These are phyloP conservation scores for Curvularia sp. DNA, from an alignment of 2,329 filamentous ascomycete species.

Conservation along the genomic window DNA sequence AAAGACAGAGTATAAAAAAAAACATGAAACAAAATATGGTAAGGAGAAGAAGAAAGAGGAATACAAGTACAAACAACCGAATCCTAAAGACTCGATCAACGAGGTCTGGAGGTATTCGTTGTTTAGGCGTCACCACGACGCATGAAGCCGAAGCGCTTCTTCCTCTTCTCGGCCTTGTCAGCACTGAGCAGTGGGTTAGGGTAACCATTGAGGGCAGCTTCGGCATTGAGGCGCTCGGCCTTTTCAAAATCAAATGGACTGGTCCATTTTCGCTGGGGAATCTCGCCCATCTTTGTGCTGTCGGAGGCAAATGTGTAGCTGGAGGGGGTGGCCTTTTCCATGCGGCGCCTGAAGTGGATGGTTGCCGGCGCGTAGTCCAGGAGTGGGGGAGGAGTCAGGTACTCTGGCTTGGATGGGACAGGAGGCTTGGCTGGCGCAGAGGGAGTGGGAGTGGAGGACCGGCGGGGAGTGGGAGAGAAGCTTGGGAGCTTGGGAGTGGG, in stretches of 20 bases:
- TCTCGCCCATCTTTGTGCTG: slow-evolving; percentile 58
- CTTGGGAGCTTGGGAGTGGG: slow-evolving; percentile 25
- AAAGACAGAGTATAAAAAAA: background rate
- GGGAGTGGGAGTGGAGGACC: slow-evolving; percentile 11
- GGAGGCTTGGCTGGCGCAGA: slow-evolving; percentile 14
- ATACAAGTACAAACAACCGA: slow-evolving; percentile 7
- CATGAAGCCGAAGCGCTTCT: slow-evolving; percentile 20
- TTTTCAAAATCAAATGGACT: slow-evolving; percentile 53
- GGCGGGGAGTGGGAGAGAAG: slow-evolving; percentile 23
- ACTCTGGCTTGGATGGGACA: slow-evolving; percentile 13
- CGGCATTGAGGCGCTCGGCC: slow-evolving; percentile 51
- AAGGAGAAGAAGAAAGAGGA: slow-evolving; percentile 5
- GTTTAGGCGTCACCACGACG: slow-evolving; percentile 12
- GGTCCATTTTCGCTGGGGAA: slow-evolving; percentile 55
- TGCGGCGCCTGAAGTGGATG: slow-evolving; percentile 31
- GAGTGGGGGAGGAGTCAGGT: slow-evolving; percentile 15
- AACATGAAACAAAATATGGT: background rate
- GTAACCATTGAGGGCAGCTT: slow-evolving; percentile 38
- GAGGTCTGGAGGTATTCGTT: background rate
- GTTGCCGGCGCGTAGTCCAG: slow-evolving; percentile 13
- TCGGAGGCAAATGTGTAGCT: slow-evolving; percentile 54
- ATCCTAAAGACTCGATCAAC: slow-evolving; percentile 1
- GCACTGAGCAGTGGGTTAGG: slow-evolving; percentile 16
- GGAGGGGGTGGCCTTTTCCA: slow-evolving; percentile 49
- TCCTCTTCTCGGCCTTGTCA: slow-evolving; percentile 15